A percentile compares a stretch with the other conserved stretches of the same genome.
phyloP scores from a whole-genome alignment of 495 filamentous ascomycete genomes.

The Aspergillus baeticus region DNA sequence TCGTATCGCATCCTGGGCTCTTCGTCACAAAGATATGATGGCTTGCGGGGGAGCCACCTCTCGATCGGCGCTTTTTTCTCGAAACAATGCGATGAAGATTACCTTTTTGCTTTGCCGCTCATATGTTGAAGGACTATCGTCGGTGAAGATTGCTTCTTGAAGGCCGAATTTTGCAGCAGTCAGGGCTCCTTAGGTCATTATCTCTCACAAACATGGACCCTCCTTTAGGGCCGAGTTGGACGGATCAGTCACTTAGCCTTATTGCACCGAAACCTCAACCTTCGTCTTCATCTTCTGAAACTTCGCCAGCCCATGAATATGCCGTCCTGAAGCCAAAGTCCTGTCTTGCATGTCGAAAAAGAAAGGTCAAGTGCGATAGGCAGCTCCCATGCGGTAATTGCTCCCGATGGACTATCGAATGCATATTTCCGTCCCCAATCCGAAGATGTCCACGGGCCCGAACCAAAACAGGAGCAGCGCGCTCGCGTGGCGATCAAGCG shows the following conservation, averaged over 20 bases:
- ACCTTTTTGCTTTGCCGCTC: neutral
- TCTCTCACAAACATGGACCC: neutral
- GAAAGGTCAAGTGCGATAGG: conserved; percentile 17
- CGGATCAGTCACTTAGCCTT: neutral
- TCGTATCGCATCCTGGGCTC: neutral
- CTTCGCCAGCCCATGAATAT: neutral
- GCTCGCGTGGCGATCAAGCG: neutral
- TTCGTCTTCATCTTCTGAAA: neutral
- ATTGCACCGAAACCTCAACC: neutral
- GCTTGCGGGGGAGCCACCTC: neutral
- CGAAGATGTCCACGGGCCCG: conserved; percentile 6
- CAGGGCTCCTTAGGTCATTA: neutral
- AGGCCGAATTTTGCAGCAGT: conserved; percentile 7
- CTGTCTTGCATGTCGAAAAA: conserved; percentile 11
- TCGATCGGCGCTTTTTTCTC: neutral
- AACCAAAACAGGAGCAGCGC: neutral
- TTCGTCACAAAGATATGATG: neutral
- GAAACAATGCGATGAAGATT: neutral
- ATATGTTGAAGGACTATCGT: neutral
- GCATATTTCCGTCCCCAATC: conserved; percentile 11
- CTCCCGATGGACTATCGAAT: conserved; percentile 12
- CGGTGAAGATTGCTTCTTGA: neutral
- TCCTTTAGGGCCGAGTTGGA: neutral
- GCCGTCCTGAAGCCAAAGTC: conserved; percentile 11
- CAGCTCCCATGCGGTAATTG: conserved; percentile 13